Evolutionary conservation across 2,329 filamentous ascomycete genomes (phyloP).

Genomic region (Leptographium procerum): DNA sequence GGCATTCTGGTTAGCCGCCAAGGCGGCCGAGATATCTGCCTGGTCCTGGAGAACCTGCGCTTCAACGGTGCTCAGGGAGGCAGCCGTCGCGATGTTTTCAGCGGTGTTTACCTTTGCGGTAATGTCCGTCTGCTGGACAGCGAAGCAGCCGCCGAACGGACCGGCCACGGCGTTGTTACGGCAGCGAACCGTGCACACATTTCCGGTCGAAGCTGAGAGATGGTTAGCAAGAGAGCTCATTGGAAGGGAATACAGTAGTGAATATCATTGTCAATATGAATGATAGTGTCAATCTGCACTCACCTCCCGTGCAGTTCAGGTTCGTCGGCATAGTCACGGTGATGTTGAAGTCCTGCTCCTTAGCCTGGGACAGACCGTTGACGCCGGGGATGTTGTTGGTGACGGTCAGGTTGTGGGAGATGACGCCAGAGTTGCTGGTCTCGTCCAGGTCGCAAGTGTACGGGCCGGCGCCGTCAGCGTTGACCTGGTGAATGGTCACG

Average conservation of each 20-base stretch:
- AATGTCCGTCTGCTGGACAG: constrained; percentile 42
- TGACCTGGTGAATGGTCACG: constrained; percentile 42
- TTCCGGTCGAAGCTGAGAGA: constrained; percentile 38
- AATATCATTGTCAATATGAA: too few species aligned
- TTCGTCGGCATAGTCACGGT: constrained; percentile 39
- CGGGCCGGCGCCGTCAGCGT: constrained; percentile 42
- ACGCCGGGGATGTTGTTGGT: constrained; percentile 17
- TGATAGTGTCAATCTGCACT: too few species aligned
- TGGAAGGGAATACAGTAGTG: not conserved
- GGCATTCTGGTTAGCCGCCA: constrained; percentile 11
- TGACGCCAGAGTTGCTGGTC: constrained; percentile 31
- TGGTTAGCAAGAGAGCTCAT: not conserved
- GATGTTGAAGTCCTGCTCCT: constrained; percentile 32
- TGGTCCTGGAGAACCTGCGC: constrained; percentile 40
- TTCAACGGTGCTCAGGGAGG: constrained; percentile 31
- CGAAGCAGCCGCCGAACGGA: constrained; percentile 40
- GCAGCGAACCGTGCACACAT: constrained; percentile 48
- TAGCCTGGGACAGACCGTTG: constrained; percentile 13
- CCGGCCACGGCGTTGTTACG: constrained; percentile 38
- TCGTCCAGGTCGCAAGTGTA: constrained; percentile 43
- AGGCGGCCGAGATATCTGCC: constrained; percentile 22
- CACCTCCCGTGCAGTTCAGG: constrained; percentile 39
- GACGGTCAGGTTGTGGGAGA: constrained; percentile 37
- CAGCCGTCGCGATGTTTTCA: constrained; percentile 29
- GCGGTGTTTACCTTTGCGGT: constrained; percentile 27